A percentile compares a stretch with the other conserved stretches of the same genome.
These are phyloP conservation scores for Teratosphaeria destructans DNA, from an alignment of 2,329 filamentous ascomycete species.

Conservation along the genomic window DNA sequence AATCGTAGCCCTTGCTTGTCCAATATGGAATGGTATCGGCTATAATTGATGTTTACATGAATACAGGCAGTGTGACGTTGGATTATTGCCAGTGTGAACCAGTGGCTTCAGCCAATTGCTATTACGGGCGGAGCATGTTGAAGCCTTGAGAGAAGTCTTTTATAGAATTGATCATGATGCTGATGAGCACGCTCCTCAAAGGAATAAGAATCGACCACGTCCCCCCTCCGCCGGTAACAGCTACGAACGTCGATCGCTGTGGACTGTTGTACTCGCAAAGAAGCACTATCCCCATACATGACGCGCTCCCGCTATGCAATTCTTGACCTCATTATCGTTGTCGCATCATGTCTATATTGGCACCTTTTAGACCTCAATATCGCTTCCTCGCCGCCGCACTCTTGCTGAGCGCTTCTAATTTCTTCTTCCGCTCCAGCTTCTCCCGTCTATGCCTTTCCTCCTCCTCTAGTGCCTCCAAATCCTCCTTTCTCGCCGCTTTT, in stretches of 20 bases:
- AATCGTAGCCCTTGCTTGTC: too few species aligned
- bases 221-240: neutral
- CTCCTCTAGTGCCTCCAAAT: constrained; percentile 52
- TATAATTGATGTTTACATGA: too few species aligned
- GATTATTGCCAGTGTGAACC: too few species aligned
- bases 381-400: constrained; percentile 24
- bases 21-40: too few species aligned
- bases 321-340: neutral
- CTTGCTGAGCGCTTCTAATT: constrained; percentile 27
- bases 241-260: neutral
- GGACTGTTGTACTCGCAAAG: neutral
- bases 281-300: neutral
- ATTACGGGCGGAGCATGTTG: too few species aligned
- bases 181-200: too few species aligned
- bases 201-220: too few species aligned
- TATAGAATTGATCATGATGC: too few species aligned
- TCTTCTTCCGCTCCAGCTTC: constrained; percentile 45
- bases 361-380: constrained; percentile 3
- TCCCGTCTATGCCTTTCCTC: constrained; percentile 52
- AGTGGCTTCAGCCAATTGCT: too few species aligned
- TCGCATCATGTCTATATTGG: neutral
- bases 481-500: constrained; percentile 54
- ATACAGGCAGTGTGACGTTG: too few species aligned
- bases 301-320: neutral
- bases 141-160: too few species aligned